Percentiles rank a stretch among this genome's conserved stretches.
phyloP scores from a whole-genome alignment of 208 protist genomes.

The Vickermania spadyakhi region DNA sequence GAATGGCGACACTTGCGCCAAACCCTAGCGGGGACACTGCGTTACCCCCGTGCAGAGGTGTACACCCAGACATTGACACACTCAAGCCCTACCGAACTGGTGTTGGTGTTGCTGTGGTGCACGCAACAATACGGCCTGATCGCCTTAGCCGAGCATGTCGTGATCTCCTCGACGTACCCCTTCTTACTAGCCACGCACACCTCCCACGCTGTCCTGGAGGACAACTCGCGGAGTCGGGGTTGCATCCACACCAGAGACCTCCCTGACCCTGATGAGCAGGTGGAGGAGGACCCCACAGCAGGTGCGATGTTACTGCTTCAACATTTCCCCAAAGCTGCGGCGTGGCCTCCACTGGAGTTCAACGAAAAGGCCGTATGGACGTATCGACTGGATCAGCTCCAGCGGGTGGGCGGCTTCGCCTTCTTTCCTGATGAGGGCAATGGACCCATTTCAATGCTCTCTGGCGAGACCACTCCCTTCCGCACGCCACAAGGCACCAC shows the following conservation, averaged over 20 bases:
- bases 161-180: conserved; percentile 28
- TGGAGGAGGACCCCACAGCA: too few species aligned
- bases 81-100: conserved; percentile 40
- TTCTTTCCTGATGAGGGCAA: too few species aligned
- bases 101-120: conserved; percentile 73
- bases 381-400: conserved; percentile 29
- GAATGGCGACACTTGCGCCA: conserved; percentile 48
- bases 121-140: conserved; percentile 57
- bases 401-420: conserved; percentile 10
- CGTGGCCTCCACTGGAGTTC: conserved; percentile 65
- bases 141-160: conserved; percentile 54
- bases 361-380: conserved; percentile 31
- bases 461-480: too few species aligned
- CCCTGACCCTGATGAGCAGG: too few species aligned
- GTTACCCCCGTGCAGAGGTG: conserved; percentile 52
- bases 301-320: conserved; percentile 12
- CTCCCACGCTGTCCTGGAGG: too few species aligned
- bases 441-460: too few species aligned
- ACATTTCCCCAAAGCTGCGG: conserved; percentile 23
- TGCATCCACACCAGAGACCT: too few species aligned
- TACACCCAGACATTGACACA: conserved; percentile 47
- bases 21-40: conserved; percentile 39
- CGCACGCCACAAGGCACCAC: too few species aligned
- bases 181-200: conserved; percentile 34
- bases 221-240: too few species aligned